Evolutionary conservation across 2,329 filamentous ascomycete species (phyloP).

Genomic region (Pseudocercospora vitis): DNA sequence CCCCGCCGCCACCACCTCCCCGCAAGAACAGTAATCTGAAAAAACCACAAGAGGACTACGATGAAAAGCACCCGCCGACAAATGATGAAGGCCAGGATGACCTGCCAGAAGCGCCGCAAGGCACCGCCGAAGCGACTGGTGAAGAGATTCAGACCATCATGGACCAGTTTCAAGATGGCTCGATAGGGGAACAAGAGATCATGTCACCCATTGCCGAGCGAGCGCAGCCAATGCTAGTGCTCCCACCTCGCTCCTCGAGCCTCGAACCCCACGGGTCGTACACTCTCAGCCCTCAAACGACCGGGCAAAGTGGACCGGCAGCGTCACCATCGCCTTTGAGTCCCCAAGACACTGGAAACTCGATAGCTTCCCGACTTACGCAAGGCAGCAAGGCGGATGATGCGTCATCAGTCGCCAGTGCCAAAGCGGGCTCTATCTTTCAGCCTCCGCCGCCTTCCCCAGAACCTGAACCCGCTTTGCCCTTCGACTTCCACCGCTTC

Average conservation of each 20-base stretch:
- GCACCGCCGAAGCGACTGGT: conserved; percentile 43
- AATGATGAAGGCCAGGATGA: conserved; percentile 31
- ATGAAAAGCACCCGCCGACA: conserved; percentile 31
- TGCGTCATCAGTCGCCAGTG: conserved; percentile 34
- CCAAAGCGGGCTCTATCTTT: conserved; percentile 50
- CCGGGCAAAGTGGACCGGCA: conserved; percentile 24
- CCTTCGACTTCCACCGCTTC: conserved; percentile 97
- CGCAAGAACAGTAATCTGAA: conserved; percentile 32
- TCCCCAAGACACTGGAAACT: conserved; percentile 30
- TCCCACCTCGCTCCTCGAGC: conserved; percentile 81
- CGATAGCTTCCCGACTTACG: conserved; percentile 28
- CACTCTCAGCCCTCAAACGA: conserved; percentile 30
- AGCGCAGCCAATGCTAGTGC: conserved; percentile 74
- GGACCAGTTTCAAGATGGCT: conserved; percentile 83
- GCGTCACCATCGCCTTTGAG: conserved; percentile 21
- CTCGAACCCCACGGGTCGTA: conserved; percentile 61
- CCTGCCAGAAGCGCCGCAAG: conserved; percentile 52
- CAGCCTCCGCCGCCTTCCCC: conserved; percentile 57
- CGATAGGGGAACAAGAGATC: conserved; percentile 72
- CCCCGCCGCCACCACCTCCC: conserved; percentile 35
- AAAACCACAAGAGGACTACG: conserved; percentile 29
- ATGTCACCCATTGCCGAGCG: conserved; percentile 88
- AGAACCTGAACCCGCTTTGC: conserved; percentile 71
- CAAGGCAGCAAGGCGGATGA: conserved; percentile 29
- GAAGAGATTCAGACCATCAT: conserved; percentile 96